Conservation (phyloP, 306 rosid genomes). For the Prunus mira region DNA sequence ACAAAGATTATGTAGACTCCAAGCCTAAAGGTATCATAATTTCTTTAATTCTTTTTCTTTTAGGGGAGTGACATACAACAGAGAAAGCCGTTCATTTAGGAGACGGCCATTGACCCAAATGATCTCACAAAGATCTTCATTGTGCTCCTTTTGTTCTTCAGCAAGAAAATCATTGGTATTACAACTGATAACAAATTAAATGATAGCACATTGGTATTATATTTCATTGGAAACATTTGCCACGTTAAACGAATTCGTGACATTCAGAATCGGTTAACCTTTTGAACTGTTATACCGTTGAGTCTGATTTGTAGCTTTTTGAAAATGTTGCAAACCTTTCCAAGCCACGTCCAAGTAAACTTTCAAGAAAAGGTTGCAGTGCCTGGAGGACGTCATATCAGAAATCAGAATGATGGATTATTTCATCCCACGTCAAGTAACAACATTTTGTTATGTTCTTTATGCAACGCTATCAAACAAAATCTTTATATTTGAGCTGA, state of each 20-base stretch:
- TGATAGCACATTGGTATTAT: background rate
- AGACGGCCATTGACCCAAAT: background rate
- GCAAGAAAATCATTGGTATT: background rate
- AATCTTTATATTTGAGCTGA: background rate
- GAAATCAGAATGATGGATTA: constrained; percentile 18
- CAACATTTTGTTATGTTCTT: background rate
- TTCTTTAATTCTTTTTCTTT: background rate
- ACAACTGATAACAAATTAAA: background rate
- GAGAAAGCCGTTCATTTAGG: background rate
- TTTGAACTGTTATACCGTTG: background rate
- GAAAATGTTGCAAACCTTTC: constrained; percentile 64
- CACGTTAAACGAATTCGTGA: constrained; percentile 26
- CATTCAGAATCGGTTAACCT: constrained; percentile 1
- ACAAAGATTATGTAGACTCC: background rate
- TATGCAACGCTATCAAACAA: background rate
- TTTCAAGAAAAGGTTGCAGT: constrained; percentile 76
- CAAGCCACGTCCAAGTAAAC: constrained; percentile 69
- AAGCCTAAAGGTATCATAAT: no score
- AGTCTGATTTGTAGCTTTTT: constrained; percentile 45
- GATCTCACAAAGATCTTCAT: background rate
- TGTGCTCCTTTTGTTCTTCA: background rate
- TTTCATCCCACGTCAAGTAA: constrained; percentile 4
- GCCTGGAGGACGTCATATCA: constrained; percentile 53
- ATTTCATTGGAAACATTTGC: background rate
- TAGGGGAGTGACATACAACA: background rate